Evolutionary conservation across 2,329 filamentous ascomycete genomes (phyloP), one percentile per base, ranked within the genome.

Genomic region (Phaeophleospora eucalypticola): DNA sequence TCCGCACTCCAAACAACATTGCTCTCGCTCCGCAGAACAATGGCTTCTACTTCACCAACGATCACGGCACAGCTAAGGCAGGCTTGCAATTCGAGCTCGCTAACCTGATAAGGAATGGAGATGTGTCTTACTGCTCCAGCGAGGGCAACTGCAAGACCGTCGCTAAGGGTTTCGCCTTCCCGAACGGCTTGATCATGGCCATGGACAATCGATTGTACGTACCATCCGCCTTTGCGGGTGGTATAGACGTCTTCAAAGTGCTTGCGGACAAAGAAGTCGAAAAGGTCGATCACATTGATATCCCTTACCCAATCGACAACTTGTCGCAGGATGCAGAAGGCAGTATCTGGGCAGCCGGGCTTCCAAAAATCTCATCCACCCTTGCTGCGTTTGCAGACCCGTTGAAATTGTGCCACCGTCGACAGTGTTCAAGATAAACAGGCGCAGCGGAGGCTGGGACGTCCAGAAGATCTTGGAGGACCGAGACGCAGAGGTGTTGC

Each of bases 11-110:
- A 4, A 58, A 58, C 40, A 52, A 53, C 21, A 45, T 58, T 19
- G 56, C 56, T 24, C 45, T 51, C 16, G 40, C 41, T 19, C 37
- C 40, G 12, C 16, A 20, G 10, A n/a, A 46, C 10, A 24, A 32
- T 2, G 50, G 50, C 6, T 54, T 58, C 43, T 58, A 45, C 46
- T 49, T 57, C 21, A 58, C 52, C 27, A 57, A 58, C 48, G 56
- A 58, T 40, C 56, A 58, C 43, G 54, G 56, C 20, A 41, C 51
- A 2, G 47, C 55, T 17, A 49, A 46, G 9, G 18, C 42, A 4
- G 56, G 56, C n/a, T 38, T 43, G 20, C 17, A 24, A 2, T 48
- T 56, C 41, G 24, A 35, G 14, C 32, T 57, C 4, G 55, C 54
- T 24, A 52, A 52, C 4, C 37, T 45, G 14, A 45, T 51, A 24